Evolutionary conservation across 1,284 basidiomycete species (phyloP).

Genomic region (Lentinula novae-zelandiae): DNA sequence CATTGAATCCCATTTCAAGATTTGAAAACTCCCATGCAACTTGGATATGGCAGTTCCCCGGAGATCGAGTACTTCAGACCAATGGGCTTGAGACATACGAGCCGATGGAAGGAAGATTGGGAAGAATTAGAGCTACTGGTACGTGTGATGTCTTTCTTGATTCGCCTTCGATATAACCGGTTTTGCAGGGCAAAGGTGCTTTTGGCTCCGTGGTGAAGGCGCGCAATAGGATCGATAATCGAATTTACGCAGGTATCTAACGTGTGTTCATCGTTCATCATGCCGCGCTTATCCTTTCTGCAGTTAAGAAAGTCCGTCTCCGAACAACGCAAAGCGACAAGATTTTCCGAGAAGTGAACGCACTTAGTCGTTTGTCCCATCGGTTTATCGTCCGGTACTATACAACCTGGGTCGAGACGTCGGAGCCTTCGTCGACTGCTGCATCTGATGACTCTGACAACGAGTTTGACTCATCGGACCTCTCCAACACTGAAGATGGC

Average conservation of each 20-base stretch:
- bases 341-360: slow-evolving; percentile 91
- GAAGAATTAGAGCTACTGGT: slow-evolving; percentile 77
- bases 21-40: slow-evolving; percentile 33
- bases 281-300: slow-evolving; percentile 1
- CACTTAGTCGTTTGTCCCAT: slow-evolving; percentile 83
- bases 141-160: slow-evolving; percentile 18
- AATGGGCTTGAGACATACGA: slow-evolving; percentile 43
- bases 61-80: slow-evolving; percentile 56
- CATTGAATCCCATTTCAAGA: neutral
- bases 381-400: slow-evolving; percentile 91
- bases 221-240: slow-evolving; percentile 74
- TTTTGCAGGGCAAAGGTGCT: slow-evolving; percentile 77
- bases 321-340: slow-evolving; percentile 80
- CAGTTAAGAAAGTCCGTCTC: slow-evolving; percentile 88
- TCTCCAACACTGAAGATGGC: slow-evolving; percentile 32
- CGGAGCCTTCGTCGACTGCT: slow-evolving; percentile 45
- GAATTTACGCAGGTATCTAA: slow-evolving; percentile 66
- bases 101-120: slow-evolving; percentile 84
- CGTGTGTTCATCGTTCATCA: slow-evolving; percentile 8
- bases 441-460: slow-evolving; percentile 36
- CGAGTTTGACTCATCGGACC: slow-evolving; percentile 31
- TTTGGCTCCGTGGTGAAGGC: slow-evolving; percentile 96
- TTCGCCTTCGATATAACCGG: neutral
- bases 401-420: slow-evolving; percentile 78
- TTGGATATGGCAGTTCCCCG: slow-evolving; percentile 43